Evolutionary conservation across 768 basidiomycete species (phyloP).

Genomic region (Tulasnella sp.): DNA sequence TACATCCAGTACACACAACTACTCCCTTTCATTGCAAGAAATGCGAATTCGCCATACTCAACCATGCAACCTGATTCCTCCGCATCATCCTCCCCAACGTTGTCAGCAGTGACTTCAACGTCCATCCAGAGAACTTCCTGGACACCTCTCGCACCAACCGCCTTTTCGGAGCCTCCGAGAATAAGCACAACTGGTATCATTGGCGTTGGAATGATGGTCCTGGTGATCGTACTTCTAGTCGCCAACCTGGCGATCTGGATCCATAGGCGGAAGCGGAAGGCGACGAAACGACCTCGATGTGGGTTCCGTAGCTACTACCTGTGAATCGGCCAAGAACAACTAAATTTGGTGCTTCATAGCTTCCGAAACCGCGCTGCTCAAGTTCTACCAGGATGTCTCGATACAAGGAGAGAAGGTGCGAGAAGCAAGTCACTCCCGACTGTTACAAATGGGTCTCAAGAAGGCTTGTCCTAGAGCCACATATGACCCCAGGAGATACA

Average conservation of each 20-base stretch:
- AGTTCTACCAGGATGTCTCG: background rate
- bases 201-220: background rate
- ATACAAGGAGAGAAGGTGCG: background rate
- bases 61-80: background rate
- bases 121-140: background rate
- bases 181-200: background rate
- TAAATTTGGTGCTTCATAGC: background rate
- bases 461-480: background rate
- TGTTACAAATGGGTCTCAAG: background rate
- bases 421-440: background rate
- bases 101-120: background rate
- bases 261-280: background rate
- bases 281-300: background rate
- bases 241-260: background rate
- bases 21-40: background rate
- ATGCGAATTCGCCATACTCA: background rate
- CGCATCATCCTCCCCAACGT: background rate
- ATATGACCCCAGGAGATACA: background rate
- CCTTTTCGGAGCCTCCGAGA: background rate
- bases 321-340: background rate
- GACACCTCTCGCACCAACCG: background rate
- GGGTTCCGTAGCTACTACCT: background rate
- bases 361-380: background rate
- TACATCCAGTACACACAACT: background rate
- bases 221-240: background rate